These are phyloP conservation scores for Acanthamoeba castellanii DNA, from an alignment of 208 protist genomes.

Conservation along the genomic window DNA sequence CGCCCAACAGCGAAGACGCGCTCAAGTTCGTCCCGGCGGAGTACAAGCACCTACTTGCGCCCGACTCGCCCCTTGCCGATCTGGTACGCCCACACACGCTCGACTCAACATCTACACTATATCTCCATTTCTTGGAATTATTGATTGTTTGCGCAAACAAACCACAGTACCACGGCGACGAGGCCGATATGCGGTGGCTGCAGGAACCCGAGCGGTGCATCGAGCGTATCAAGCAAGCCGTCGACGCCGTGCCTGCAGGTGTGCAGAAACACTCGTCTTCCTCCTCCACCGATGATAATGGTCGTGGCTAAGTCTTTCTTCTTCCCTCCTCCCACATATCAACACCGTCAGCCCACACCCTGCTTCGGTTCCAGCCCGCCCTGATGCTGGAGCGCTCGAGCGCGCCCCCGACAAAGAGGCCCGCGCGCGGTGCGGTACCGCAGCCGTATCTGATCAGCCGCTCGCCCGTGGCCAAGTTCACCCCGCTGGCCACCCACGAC, in stretches of 20 bases:
- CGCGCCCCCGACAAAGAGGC: background rate
- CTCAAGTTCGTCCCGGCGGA: background rate
- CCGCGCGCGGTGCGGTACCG: background rate
- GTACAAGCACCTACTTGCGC: background rate
- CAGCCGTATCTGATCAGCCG: background rate
- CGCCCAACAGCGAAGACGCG: conserved; percentile 18
- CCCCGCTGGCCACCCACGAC: background rate
- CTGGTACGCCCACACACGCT: background rate
- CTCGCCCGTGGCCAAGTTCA: background rate
- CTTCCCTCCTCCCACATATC: background rate
- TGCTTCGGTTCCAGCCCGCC: conserved; percentile 12
- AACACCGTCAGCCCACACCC: background rate
- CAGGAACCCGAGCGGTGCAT: conserved; percentile 14
- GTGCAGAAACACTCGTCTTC: background rate
- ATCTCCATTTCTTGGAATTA: too few relatives aligned
- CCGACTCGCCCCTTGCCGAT: conserved; percentile 16
- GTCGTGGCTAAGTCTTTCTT: background rate
- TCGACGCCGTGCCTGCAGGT: conserved; percentile 8
- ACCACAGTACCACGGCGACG: background rate
- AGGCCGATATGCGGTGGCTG: background rate
- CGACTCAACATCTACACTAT: too few relatives aligned
- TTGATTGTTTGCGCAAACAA: background rate
- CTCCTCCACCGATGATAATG: background rate
- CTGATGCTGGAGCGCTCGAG: conserved; percentile 4
- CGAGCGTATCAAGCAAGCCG: background rate